phyloP scores from a whole-genome alignment of 2,329 filamentous ascomycete species.

The Sporothrix dimorphospora region DNA sequence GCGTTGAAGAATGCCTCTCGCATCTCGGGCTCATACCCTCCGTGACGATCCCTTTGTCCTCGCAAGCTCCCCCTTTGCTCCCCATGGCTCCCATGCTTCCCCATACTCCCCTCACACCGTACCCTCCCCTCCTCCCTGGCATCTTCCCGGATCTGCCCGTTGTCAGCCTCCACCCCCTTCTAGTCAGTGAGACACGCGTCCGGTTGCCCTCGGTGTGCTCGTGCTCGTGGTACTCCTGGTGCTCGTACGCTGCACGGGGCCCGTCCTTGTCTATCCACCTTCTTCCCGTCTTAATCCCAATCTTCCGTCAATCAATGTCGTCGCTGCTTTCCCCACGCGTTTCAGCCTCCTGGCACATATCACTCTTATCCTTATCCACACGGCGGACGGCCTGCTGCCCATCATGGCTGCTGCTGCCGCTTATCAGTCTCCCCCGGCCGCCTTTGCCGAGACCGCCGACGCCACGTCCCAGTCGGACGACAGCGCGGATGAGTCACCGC shows the following conservation, averaged over 20 bases:
- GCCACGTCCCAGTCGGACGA: slow-evolving; percentile 28
- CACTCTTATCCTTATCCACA: not conserved
- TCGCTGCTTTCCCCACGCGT: slow-evolving; percentile 16
- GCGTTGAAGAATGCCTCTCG: slow-evolving; percentile 16
- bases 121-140: not conserved
- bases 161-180: not conserved
- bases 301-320: slow-evolving; percentile 18
- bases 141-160: slow-evolving; percentile 1
- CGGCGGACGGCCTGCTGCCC: not conserved
- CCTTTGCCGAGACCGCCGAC: not conserved
- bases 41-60: not conserved
- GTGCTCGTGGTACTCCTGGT: not conserved
- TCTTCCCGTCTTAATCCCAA: slow-evolving; percentile 19
- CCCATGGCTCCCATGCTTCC: not conserved
- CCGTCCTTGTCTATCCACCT: slow-evolving; percentile 14
- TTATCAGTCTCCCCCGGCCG: not conserved
- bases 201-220: not conserved
- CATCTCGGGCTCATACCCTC: slow-evolving; percentile 26
- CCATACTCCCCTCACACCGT: slow-evolving; percentile 12
- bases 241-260: not conserved
- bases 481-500: slow-evolving; percentile 25
- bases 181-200: slow-evolving; percentile 8
- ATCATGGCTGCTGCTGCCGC: slow-evolving; percentile 15
- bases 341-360: slow-evolving; percentile 11
- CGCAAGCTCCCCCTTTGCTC: slow-evolving; percentile 1